These are phyloP conservation scores for Lenzites betulinus DNA, from an alignment of 768 basidiomycete genomes.

Conservation along the genomic window DNA sequence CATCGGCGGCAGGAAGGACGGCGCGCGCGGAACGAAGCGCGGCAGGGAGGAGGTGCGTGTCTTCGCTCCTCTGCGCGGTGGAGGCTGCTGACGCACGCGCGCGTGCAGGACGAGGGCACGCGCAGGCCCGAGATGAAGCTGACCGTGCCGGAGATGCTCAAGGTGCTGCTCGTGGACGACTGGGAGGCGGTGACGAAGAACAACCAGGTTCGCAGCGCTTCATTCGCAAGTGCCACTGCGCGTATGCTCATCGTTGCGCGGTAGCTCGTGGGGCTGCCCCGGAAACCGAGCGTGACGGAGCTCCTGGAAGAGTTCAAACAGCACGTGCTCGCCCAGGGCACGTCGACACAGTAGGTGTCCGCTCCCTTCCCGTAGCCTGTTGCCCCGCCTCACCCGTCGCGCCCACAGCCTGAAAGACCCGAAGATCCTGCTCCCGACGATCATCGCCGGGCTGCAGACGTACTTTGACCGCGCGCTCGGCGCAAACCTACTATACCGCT, in stretches of 20 bases:
- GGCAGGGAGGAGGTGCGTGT: slow-evolving; percentile 70
- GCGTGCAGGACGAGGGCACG: slow-evolving; percentile 65
- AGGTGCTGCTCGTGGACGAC: slow-evolving; percentile 89
- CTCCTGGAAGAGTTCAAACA: slow-evolving; percentile 78
- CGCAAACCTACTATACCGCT: slow-evolving; percentile 88
- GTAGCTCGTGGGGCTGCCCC: slow-evolving; percentile 86
- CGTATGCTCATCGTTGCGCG: not conserved
- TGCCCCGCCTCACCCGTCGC: not conserved
- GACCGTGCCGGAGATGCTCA: slow-evolving; percentile 86
- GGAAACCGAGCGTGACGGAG: slow-evolving; percentile 74
- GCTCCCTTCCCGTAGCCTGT: not conserved
- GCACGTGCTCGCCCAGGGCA: slow-evolving; percentile 50
- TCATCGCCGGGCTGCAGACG: slow-evolving; percentile 79
- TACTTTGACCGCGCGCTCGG: slow-evolving; percentile 95
- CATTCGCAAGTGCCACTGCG: not conserved
- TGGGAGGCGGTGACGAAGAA: slow-evolving; percentile 98
- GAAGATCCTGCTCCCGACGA: slow-evolving; percentile 69
- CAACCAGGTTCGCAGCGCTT: slow-evolving; percentile 59
- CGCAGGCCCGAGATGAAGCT: slow-evolving; percentile 91
- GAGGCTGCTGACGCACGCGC: not conserved
- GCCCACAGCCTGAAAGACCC: slow-evolving; percentile 65
- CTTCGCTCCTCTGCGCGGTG: not conserved
- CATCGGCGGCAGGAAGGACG: slow-evolving; percentile 48
- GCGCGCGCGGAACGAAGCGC: slow-evolving; percentile 67
- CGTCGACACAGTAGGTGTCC: slow-evolving; percentile 37